A percentile compares a stretch with the other conserved stretches of the same genome.
These are phyloP conservation scores for Camellia sinensis DNA, from an alignment of 148 eudicot species.

Conservation along the genomic window DNA sequence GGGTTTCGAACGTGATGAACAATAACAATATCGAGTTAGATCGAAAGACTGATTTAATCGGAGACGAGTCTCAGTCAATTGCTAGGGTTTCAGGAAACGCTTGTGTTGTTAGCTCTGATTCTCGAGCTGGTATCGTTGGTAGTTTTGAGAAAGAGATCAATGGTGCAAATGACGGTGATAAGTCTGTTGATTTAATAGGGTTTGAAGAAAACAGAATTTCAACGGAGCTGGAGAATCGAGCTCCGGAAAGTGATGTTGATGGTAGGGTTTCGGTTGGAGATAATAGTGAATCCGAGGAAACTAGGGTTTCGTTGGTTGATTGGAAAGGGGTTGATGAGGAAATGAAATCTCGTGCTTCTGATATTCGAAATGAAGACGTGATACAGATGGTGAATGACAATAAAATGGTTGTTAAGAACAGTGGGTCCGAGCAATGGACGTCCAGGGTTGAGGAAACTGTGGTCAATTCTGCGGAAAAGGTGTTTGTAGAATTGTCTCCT, in stretches of 20 bases:
- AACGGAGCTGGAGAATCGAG: constrained; percentile 13
- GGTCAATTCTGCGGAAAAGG: constrained; percentile 5
- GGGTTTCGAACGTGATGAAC: constrained; percentile 19
- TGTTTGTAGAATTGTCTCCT: background rate
- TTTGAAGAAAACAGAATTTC: constrained; percentile 22
- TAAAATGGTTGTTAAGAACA: background rate
- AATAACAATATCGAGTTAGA: constrained; percentile 31
- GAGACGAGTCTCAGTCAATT: background rate
- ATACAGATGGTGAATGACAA: background rate
- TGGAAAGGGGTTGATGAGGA: background rate
- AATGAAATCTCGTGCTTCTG: background rate
- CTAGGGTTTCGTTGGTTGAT: constrained; percentile 15
- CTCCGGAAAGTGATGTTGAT: constrained; percentile 10
- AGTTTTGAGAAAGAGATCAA: background rate
- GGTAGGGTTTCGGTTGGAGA: constrained; percentile 7
- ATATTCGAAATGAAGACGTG: background rate
- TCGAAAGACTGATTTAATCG: constrained; percentile 1
- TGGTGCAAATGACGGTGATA: background rate
- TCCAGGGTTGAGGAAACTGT: background rate
- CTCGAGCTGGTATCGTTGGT: constrained; percentile 23
- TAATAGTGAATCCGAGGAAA: background rate
- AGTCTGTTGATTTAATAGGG: constrained; percentile 14
- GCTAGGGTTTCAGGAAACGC: constrained; percentile 29
- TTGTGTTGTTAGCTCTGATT: background rate
- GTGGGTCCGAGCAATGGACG: background rate